A percentile compares a stretch with the other conserved stretches of the same genome.
These are phyloP conservation scores for Olyra latifolia DNA, from an alignment of 176 grass and related monocot genomes.

Conservation along the genomic window DNA sequence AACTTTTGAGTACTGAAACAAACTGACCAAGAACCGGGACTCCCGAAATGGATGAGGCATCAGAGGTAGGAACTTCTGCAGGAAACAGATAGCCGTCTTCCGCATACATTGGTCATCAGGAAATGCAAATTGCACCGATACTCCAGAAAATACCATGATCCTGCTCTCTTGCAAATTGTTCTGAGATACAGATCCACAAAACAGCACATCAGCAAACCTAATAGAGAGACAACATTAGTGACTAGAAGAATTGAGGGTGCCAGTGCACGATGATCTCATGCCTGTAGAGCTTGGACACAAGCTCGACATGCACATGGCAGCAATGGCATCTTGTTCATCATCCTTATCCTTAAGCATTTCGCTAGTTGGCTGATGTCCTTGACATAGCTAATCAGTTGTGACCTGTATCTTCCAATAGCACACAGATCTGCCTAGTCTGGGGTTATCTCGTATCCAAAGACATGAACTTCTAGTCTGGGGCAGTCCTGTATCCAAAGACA, in stretches of 20 bases:
- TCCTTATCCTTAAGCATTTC: constrained; percentile 37
- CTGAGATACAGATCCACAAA: neutral
- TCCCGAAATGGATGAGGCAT: neutral
- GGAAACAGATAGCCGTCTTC: neutral
- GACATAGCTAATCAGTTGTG: constrained; percentile 34
- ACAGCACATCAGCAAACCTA: neutral
- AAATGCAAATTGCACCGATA: neutral
- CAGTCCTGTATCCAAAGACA: constrained; percentile 18
- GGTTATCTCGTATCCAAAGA: constrained; percentile 23
- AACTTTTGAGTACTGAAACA: neutral
- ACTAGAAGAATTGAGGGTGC: neutral
- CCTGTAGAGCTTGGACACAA: constrained; percentile 36
- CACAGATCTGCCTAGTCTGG: constrained; percentile 18
- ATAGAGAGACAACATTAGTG: neutral
- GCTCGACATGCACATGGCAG: constrained; percentile 32
- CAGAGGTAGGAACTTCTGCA: neutral
- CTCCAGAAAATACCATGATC: neutral
- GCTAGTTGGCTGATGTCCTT: constrained; percentile 41
- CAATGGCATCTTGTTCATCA: constrained; percentile 35
- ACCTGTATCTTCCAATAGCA: constrained; percentile 17
- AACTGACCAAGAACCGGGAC: neutral
- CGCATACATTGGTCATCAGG: neutral
- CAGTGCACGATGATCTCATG: constrained; percentile 34
- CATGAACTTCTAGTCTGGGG: constrained; percentile 23
- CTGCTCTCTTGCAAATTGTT: neutral